Base-by-base conservation (phyloP, 768 basidiomycete genomes). In the Serendipita sp. region DNA sequence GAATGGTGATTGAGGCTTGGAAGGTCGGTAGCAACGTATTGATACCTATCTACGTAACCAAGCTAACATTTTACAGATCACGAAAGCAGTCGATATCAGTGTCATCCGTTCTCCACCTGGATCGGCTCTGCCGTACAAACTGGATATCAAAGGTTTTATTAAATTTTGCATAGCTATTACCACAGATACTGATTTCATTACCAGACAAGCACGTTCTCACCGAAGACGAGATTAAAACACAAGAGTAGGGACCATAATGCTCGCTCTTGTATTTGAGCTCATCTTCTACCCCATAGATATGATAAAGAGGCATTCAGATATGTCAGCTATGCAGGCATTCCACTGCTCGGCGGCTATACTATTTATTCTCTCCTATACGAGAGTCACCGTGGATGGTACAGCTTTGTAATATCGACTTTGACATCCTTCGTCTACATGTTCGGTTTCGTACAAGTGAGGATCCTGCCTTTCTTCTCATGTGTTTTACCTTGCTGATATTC, bases 201-300 rank as follows among this genome's bases (percentile, higher is more conserved):
- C 62, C 65, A 79, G 96, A 98, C 78, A 98, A 97, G 74, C 93
- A 98, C 71, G 86, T 93, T 63, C 80, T 97, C n/a, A 89, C 80
- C 68, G 94, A 96, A 71, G 94, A 97, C 71, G 96, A 99, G 77
- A 93, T 89, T 79, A 94, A 88, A 76, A 97, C 95, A 8, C 93
- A 97, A 73, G 92, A 97, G 86, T 96, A 77, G 72, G 84, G 16
- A 44, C 66, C 1, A 41, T 13, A 41, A 16, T 3, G 18, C 28
- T 65, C 41, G 30, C 28, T 62, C 65, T 41, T 37, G 56, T 45
- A 65, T 28, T 28, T 54, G 37, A 37, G 63, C 35, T 45, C 10
- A 46, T 3, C 13, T 16, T 35, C 68, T 65, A 68, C 63, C 45
- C 37, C 44, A 45, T 67, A 91, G 89, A 76, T 92, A 88, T 70